Percentiles rank a stretch among this genome's conserved stretches.
phyloP scores from a whole-genome alignment of 2,329 filamentous ascomycete genomes.

The Alternaria rosae region DNA sequence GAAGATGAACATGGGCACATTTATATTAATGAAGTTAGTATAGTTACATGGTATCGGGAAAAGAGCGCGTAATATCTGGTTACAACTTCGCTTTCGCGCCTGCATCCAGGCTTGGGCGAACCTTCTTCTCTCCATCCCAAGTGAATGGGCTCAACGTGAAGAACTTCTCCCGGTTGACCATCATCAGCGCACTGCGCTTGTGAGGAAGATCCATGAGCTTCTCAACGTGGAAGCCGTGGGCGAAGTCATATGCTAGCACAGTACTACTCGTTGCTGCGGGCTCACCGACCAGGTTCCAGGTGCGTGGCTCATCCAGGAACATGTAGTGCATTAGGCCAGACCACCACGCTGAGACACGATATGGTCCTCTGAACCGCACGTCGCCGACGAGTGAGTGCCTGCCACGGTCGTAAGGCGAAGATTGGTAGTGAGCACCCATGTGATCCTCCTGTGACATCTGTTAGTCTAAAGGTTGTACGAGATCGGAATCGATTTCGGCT shows the following conservation, averaged over 20 bases:
- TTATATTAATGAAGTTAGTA: background rate
- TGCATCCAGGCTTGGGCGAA: conserved; percentile 45
- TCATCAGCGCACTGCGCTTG: conserved; percentile 73
- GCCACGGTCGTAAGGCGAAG: conserved; percentile 65
- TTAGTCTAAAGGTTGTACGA: conserved; percentile 23
- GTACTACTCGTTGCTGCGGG: conserved; percentile 74
- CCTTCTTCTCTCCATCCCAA: conserved; percentile 48
- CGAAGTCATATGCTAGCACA: conserved; percentile 76
- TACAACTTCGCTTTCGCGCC: conserved; percentile 46
- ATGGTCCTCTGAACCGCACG: conserved; percentile 61
- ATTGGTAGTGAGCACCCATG: conserved; percentile 65
- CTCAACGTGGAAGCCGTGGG: conserved; percentile 75
- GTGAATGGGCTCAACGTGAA: conserved; percentile 70
- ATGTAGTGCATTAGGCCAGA: conserved; percentile 65
- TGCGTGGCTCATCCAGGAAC: conserved; percentile 66
- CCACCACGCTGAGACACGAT: conserved; percentile 66
- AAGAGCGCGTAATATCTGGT: background rate
- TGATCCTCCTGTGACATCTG: conserved; percentile 60
- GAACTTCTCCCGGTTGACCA: conserved; percentile 71
- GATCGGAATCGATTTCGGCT: conserved; percentile 14
- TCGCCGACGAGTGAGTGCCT: conserved; percentile 68
- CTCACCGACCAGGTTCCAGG: conserved; percentile 67
- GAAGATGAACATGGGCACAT: background rate
- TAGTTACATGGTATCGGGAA: background rate
- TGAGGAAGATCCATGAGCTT: conserved; percentile 76